Evolutionary conservation across 306 rosid species (phyloP).

Genomic region (Lagenaria siceraria): DNA sequence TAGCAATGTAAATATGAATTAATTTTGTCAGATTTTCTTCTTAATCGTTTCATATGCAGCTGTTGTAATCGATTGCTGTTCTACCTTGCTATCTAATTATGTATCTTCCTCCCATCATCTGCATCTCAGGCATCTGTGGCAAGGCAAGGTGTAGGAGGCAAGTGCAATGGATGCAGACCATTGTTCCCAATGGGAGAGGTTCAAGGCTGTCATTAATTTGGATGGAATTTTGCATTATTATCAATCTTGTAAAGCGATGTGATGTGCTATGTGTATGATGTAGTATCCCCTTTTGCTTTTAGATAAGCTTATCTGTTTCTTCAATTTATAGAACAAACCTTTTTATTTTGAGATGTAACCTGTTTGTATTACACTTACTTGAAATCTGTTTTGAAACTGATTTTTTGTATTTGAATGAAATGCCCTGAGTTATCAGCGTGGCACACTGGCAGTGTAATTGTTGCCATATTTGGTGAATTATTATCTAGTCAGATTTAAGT

Average conservation of each 20-base stretch:
- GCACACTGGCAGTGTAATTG: not conserved
- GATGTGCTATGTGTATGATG: not conserved
- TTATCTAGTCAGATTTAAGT: not conserved
- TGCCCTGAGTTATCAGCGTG: not conserved
- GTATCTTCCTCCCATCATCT: not conserved
- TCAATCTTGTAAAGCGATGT: not conserved
- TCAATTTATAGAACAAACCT: not conserved
- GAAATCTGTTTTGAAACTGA: not conserved
- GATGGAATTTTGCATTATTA: not conserved
- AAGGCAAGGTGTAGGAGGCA: not conserved
- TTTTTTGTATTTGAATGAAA: not conserved
- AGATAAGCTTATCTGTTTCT: not conserved
- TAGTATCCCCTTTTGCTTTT: not conserved
- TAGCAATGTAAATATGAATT: not conserved
- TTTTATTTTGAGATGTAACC: not conserved
- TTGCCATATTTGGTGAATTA: not conserved
- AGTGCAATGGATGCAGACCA: not conserved
- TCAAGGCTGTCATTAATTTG: not conserved
- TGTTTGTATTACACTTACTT: not conserved
- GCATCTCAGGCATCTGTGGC: constrained; percentile 1
- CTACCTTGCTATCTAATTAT: not conserved
- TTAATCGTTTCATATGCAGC: not conserved
- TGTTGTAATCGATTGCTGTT: not conserved
- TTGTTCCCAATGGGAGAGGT: not conserved
- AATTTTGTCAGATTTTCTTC: not conserved